Evolutionary conservation across 148 eudicot genomes (phyloP), one percentile per base, ranked within the genome.

Genomic region (Rhododendron molle): DNA sequence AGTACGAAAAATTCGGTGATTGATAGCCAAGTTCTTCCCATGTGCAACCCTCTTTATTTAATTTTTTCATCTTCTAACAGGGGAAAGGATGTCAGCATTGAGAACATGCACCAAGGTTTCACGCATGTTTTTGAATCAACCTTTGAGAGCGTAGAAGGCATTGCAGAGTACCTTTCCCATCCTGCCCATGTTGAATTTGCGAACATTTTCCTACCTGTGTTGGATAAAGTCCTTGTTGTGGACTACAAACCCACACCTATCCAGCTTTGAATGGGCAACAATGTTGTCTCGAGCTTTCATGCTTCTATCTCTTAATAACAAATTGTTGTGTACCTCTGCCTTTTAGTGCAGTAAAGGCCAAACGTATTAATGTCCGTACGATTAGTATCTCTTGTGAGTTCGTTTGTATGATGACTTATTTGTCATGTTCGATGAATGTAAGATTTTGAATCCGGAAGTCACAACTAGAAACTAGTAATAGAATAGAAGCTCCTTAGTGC

Each of bases 81-180:
- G 98, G 98, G 98, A 73, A 90, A 84, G 81, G 95, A 95, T 84
- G 91, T 94, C 83, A 94, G 96, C 89, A 83, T 87, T 43, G 98
- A 94, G 87, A 95, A 95, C 89, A 1, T 93, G 85, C 96, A 95
- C 62, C 98, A 95, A 86, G 98, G 96, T 34, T 95, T 93, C 90
- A 95, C 98, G 84, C 98, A 95, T 60, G 86, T 95, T 8, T 95
- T 95, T 32, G 96, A 95, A 88, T 95, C 94, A 20, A 92, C 92
- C 52, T 95, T 95, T 60, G 95, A 94, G 78, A 94, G 91, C 81
- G 86, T 92, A 28, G 90, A 95, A 92, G 96, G 94, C 46, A 69
- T 93, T 60, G 94, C 96, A 4, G 93, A 93, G 87, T 95, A 95
- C 78, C 1, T 93, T 81, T 49, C 92, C 52, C 98, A 94, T 85